These are phyloP conservation scores for Kazachstania taianensis DNA, from an alignment of 805 yeast species.

Conservation along the genomic window DNA sequence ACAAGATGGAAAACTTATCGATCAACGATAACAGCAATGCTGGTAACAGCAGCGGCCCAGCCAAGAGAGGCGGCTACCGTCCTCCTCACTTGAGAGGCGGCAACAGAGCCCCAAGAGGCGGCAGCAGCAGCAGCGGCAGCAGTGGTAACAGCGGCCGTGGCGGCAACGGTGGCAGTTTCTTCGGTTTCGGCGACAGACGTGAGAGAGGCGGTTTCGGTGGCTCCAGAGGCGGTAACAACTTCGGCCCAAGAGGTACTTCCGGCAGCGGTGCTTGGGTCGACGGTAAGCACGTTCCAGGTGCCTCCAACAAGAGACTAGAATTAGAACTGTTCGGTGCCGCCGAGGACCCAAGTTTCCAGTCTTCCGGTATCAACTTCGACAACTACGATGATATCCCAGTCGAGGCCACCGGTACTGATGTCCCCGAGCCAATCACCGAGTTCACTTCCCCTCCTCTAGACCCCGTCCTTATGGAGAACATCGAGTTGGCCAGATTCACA, in stretches of 20 bases:
- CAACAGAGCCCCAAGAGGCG: constrained; percentile 17
- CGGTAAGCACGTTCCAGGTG: constrained; percentile 82
- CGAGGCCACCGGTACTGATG: constrained; percentile 90
- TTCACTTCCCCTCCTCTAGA: constrained; percentile 93
- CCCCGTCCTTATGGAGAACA: constrained; percentile 73
- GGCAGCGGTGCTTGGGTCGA: constrained; percentile 78
- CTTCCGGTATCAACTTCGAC: constrained; percentile 97
- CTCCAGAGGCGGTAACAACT: constrained; percentile 24
- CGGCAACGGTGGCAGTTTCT: constrained; percentile 26
- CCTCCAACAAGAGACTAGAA: constrained; percentile 60
- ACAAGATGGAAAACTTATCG: constrained; percentile 47
- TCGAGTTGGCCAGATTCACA: constrained; percentile 77
- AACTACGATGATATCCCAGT: constrained; percentile 98
- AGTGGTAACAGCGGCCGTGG: constrained; percentile 12
- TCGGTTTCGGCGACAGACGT: constrained; percentile 20
- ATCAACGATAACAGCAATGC: constrained; percentile 32
- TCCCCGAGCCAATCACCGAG: constrained; percentile 83
- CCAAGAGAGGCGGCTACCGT: constrained; percentile 29
- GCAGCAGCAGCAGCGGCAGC: constrained; percentile 21
- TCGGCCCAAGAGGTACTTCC: constrained; percentile 27
- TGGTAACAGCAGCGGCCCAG: constrained; percentile 19
- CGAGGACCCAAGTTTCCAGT: constrained; percentile 56
- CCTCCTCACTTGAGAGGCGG: constrained; percentile 40
- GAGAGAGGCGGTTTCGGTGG: constrained; percentile 32
- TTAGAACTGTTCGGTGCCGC: constrained; percentile 76